These are phyloP conservation scores for Nemania abortiva DNA, from an alignment of 2,329 filamentous ascomycete species.

Conservation along the genomic window DNA sequence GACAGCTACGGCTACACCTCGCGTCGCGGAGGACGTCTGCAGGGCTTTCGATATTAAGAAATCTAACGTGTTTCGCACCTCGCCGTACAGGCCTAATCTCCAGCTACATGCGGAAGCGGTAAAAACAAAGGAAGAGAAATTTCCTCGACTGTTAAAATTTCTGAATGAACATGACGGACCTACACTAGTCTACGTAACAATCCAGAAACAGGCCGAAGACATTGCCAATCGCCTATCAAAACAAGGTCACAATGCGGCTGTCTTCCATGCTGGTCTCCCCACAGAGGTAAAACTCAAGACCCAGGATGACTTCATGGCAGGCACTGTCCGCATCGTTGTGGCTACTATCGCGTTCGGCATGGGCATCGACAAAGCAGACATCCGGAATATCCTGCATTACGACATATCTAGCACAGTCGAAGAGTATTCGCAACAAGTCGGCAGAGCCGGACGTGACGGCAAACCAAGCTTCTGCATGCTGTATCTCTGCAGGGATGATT, in stretches of 20 bases:
- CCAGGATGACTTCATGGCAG: slow-evolving; percentile 66
- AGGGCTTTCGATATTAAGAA: slow-evolving; percentile 63
- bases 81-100: slow-evolving; percentile 70
- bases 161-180: slow-evolving; percentile 64
- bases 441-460: slow-evolving; percentile 67
- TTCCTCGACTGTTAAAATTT: slow-evolving; percentile 60
- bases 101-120: slow-evolving; percentile 64
- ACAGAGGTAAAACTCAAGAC: slow-evolving; percentile 58
- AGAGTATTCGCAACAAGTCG: slow-evolving; percentile 69
- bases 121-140: slow-evolving; percentile 58
- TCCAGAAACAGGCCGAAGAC: slow-evolving; percentile 64
- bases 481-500: slow-evolving; percentile 68
- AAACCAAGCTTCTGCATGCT: slow-evolving; percentile 67
- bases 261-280: slow-evolving; percentile 66
- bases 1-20: slow-evolving; percentile 69
- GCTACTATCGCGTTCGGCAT: slow-evolving; percentile 71
- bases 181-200: slow-evolving; percentile 71
- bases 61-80: slow-evolving; percentile 67
- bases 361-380: slow-evolving; percentile 69
- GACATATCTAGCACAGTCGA: slow-evolving; percentile 65
- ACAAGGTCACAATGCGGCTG: slow-evolving; percentile 56
- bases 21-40: slow-evolving; percentile 67
- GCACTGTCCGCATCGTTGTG: slow-evolving; percentile 60
- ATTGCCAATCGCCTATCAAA: slow-evolving; percentile 55
- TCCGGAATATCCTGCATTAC: slow-evolving; percentile 67